Percentiles rank a stretch among this genome's conserved stretches.
phyloP scores from a whole-genome alignment of 106 monocot species.

The Dactylorhiza incarnata region DNA sequence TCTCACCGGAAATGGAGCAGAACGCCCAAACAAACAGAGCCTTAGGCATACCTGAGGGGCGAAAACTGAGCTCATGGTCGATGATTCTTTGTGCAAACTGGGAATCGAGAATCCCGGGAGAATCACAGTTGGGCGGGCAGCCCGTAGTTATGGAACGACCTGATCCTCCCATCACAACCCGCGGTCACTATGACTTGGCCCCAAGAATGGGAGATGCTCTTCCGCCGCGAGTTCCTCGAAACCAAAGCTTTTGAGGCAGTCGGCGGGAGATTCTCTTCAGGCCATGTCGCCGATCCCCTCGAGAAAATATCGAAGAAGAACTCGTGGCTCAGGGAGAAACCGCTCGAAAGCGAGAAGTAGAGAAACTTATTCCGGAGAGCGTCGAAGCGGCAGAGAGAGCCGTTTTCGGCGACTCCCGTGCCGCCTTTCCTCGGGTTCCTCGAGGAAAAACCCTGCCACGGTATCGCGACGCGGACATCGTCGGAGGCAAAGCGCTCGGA shows the following conservation, averaged over 20 bases:
- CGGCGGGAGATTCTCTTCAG: slow-evolving; percentile 82
- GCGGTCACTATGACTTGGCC: slow-evolving; percentile 88
- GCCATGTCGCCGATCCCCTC: slow-evolving; percentile 69
- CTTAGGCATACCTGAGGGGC: no score
- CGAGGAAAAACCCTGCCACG: slow-evolving; percentile 42
- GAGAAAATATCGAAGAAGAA: slow-evolving; percentile 28
- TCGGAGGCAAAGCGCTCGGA: slow-evolving; percentile 56
- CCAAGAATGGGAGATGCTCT: slow-evolving; percentile 54
- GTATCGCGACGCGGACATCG: slow-evolving; percentile 52
- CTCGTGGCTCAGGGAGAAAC: slow-evolving; percentile 35
- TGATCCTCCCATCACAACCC: slow-evolving; percentile 74
- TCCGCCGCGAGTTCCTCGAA: slow-evolving; percentile 35
- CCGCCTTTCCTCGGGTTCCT: background rate
- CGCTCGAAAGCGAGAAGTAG: slow-evolving; percentile 8
- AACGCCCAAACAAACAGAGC: background rate
- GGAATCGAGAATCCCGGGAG: background rate
- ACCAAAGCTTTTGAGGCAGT: slow-evolving; percentile 6
- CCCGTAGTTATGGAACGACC: slow-evolving; percentile 77
- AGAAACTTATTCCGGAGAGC: background rate
- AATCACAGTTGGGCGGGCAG: slow-evolving; percentile 43
- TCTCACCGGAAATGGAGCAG: background rate
- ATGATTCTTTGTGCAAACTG: background rate
- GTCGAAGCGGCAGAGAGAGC: background rate
- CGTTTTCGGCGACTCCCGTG: background rate
- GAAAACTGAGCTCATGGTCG: background rate